Evolutionary conservation across 148 eudicot genomes (phyloP).

Genomic region (Nepenthes gracilis): DNA sequence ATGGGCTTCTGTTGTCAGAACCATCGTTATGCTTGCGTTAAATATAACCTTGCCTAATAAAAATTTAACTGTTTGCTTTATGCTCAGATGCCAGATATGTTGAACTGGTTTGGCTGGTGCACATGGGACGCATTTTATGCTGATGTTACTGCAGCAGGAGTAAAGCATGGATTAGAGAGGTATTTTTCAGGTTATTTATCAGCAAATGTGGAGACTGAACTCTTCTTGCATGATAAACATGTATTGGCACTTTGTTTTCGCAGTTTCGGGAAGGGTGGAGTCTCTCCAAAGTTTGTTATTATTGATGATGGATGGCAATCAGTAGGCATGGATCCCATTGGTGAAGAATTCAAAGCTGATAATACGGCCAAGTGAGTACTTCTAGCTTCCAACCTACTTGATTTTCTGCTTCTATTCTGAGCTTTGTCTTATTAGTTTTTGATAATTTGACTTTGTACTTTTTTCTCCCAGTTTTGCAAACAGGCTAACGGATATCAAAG

Average conservation of each 20-base stretch:
- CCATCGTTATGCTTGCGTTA: neutral
- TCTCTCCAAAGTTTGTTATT: constrained; percentile 72
- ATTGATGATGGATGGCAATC: constrained; percentile 96
- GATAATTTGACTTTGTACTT: constrained; percentile 1
- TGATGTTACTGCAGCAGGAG: constrained; percentile 64
- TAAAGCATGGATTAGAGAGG: constrained; percentile 65
- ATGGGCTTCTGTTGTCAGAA: neutral
- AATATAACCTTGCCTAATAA: neutral
- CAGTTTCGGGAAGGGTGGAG: constrained; percentile 68
- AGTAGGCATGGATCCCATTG: constrained; percentile 61
- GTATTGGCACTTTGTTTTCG: neutral
- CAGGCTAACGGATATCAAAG: constrained; percentile 63
- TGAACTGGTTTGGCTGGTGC: constrained; percentile 97
- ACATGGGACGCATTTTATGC: constrained; percentile 96
- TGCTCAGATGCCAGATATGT: constrained; percentile 71
- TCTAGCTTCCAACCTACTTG: neutral
- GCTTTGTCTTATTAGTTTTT: too few relatives aligned
- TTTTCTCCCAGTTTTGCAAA: constrained; percentile 57
- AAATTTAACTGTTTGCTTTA: constrained; percentile 1
- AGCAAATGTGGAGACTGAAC: neutral
- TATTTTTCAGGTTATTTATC: constrained; percentile 5
- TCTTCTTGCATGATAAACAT: neutral
- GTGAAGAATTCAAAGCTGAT: constrained; percentile 36
- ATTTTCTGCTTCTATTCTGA: neutral
- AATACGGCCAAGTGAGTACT: constrained; percentile 60